Percentiles rank a stretch among this genome's conserved stretches.
Evolutionary conservation across 257 asterid species (phyloP).

Genomic region (Ligustrum vulgare): DNA sequence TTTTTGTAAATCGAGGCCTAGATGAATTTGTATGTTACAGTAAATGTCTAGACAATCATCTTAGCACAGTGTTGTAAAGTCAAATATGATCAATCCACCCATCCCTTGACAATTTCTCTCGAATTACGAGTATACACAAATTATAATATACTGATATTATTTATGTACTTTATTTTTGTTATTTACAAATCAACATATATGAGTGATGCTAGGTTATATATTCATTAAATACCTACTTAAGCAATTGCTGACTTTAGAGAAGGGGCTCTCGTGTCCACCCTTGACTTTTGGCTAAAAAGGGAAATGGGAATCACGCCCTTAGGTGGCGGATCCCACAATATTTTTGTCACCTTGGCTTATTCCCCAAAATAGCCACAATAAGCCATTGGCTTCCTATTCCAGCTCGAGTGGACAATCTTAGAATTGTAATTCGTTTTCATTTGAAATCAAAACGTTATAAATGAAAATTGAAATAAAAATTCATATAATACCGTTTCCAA

Average conservation of each 20-base stretch:
- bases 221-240: background rate
- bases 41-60: background rate
- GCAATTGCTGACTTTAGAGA: slow-evolving; percentile 13
- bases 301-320: slow-evolving; percentile 33
- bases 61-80: too few relatives aligned
- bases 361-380: background rate
- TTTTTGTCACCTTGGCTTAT: slow-evolving; percentile 18
- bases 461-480: background rate
- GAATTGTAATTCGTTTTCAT: too few relatives aligned
- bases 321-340: slow-evolving; percentile 20
- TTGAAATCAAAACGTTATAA: too few relatives aligned
- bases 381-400: background rate
- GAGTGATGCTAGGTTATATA: background rate
- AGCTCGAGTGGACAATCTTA: background rate
- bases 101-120: background rate
- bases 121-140: background rate
- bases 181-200: background rate
- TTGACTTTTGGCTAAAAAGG: slow-evolving; percentile 34
- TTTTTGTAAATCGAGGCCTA: background rate
- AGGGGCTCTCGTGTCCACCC: slow-evolving; percentile 30
- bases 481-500: too few relatives aligned
- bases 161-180: background rate
- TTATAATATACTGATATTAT: background rate
- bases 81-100: background rate
- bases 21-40: background rate